These are phyloP conservation scores for Hypoxylon trugodes DNA, from an alignment of 495 filamentous ascomycete genomes.

Conservation along the genomic window DNA sequence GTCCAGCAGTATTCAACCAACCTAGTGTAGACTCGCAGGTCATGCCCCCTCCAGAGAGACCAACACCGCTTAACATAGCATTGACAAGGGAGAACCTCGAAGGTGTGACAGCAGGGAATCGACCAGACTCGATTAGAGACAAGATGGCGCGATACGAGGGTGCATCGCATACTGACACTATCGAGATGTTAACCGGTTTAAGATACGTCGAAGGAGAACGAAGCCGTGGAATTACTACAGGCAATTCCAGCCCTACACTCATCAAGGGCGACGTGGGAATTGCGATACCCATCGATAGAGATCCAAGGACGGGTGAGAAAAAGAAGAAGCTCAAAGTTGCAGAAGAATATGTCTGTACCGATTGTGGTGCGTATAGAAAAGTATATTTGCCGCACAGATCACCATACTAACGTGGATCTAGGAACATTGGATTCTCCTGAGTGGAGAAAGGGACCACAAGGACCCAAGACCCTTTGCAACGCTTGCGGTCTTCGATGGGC, in stretches of 20 bases:
- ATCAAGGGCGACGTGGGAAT: slow-evolving; percentile 89
- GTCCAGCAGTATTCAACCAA: slow-evolving; percentile 36
- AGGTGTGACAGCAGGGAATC: slow-evolving; percentile 71
- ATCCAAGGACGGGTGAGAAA: slow-evolving; percentile 73
- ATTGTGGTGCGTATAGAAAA: slow-evolving; percentile 71
- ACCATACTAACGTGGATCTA: slow-evolving; percentile 30
- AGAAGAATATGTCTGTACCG: slow-evolving; percentile 95
- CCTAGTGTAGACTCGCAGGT: slow-evolving; percentile 42
- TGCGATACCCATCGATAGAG: slow-evolving; percentile 79
- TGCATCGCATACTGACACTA: slow-evolving; percentile 80
- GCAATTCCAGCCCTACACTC: slow-evolving; percentile 76
- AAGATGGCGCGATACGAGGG: slow-evolving; percentile 81
- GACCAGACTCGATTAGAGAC: slow-evolving; percentile 76
- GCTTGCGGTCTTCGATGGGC: slow-evolving; percentile 91
- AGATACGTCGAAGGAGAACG: slow-evolving; percentile 89
- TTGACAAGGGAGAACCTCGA: slow-evolving; percentile 83
- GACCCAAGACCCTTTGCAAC: slow-evolving; percentile 97
- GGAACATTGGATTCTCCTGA: slow-evolving; percentile 89
- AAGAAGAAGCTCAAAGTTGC: slow-evolving; percentile 88
- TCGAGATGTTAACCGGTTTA: slow-evolving; percentile 93
- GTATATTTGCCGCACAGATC: background rate
- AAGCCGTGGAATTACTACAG: slow-evolving; percentile 87
- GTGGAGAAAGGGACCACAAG: slow-evolving; percentile 94
- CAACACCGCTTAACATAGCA: slow-evolving; percentile 65
- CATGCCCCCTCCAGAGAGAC: slow-evolving; percentile 79